Evolutionary conservation across 805 yeast genomes (phyloP).

Genomic region (Cyberlindnera euphorbiiphila): DNA sequence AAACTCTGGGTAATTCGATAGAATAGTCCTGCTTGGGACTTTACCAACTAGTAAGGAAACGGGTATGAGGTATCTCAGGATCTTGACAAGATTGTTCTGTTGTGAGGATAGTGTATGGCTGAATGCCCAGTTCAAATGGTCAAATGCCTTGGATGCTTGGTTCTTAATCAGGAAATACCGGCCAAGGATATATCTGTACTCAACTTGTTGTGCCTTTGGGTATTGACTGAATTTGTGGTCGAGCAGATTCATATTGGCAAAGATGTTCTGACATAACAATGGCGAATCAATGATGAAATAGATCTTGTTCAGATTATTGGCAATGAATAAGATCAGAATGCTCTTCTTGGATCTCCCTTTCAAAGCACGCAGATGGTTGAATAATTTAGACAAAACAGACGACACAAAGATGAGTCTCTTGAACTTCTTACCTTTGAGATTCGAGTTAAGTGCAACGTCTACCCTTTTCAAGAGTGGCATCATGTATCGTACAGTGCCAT

Average conservation of each 20-base stretch:
- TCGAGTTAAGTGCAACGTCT: constrained; percentile 39
- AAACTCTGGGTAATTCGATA: constrained; percentile 26
- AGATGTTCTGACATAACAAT: constrained; percentile 55
- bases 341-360: constrained; percentile 36
- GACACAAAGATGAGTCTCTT: constrained; percentile 29
- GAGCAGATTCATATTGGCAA: constrained; percentile 53
- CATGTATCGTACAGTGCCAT: constrained; percentile 36
- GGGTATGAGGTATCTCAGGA: constrained; percentile 49
- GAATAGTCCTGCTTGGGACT: constrained; percentile 35
- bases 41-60: constrained; percentile 50
- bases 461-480: constrained; percentile 43
- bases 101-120: constrained; percentile 19
- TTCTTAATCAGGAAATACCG: constrained; percentile 51
- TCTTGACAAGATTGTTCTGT: constrained; percentile 23
- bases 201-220: constrained; percentile 41
- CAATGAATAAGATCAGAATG: constrained; percentile 44
- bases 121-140: constrained; percentile 44
- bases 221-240: constrained; percentile 40
- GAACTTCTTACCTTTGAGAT: constrained; percentile 42
- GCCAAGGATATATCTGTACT: constrained; percentile 51
- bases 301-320: constrained; percentile 45
- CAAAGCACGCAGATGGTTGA: constrained; percentile 29
- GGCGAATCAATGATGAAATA: constrained; percentile 54
- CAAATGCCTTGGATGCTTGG: constrained; percentile 42
- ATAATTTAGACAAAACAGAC: constrained; percentile 25